Evolutionary conservation across 495 filamentous ascomycete species (phyloP).

Genomic region (Copromyces sp.): DNA sequence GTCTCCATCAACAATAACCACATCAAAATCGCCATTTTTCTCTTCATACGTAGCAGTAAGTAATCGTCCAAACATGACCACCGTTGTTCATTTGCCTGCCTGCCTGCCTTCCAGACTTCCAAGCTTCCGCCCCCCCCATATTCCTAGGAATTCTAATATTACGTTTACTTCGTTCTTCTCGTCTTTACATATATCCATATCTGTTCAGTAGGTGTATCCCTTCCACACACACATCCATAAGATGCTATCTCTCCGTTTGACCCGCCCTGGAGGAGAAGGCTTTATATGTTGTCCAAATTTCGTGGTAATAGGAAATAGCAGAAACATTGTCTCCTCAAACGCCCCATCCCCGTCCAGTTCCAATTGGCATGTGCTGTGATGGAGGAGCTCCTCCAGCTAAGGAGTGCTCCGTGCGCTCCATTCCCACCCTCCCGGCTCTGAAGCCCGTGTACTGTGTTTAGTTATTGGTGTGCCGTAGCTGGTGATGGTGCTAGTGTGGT

Average conservation of each 20-base stretch:
- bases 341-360: neutral
- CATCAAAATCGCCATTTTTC: neutral
- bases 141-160: neutral
- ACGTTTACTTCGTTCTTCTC: neutral
- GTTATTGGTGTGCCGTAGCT: neutral
- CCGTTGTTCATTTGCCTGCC: neutral
- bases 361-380: neutral
- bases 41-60: neutral
- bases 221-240: neutral
- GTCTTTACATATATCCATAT: neutral
- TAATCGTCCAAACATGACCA: neutral
- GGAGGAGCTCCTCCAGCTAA: neutral
- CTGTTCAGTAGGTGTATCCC: neutral
- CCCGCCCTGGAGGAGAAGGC: neutral
- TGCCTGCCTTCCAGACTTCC: neutral
- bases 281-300: neutral
- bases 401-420: neutral
- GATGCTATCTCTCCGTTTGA: no score
- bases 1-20: neutral
- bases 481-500: neutral
- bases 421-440: neutral
- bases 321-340: neutral
- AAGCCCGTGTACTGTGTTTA: neutral
- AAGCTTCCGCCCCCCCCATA: neutral
- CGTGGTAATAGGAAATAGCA: neutral